Evolutionary conservation across 148 eudicot species (phyloP).

Genomic region (Suaeda aralocaspica): DNA sequence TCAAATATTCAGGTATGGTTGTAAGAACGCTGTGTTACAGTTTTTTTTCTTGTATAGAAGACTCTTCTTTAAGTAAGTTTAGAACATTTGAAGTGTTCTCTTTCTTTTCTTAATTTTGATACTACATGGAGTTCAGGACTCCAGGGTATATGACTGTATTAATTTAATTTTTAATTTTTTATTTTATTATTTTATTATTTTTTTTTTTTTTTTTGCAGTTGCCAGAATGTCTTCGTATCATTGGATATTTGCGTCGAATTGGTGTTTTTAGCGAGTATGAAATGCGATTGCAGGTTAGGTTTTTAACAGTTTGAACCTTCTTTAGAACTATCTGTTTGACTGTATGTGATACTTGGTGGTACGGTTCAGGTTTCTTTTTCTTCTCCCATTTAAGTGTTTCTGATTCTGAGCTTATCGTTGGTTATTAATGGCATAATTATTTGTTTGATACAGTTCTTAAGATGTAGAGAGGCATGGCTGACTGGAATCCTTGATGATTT

Average conservation of each 20-base stretch:
- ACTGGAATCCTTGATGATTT: slow-evolving; percentile 89
- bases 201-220: slow-evolving; percentile 47
- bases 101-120: neutral
- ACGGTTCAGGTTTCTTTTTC: neutral
- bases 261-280: slow-evolving; percentile 93
- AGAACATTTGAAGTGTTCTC: slow-evolving; percentile 2
- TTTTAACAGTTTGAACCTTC: neutral
- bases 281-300: slow-evolving; percentile 87
- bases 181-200: neutral
- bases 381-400: neutral
- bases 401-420: slow-evolving; percentile 2
- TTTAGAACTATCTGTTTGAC: neutral
- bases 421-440: slow-evolving; percentile 11
- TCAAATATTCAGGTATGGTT: slow-evolving; percentile 95
- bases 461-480: slow-evolving; percentile 98
- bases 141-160: neutral
- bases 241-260: slow-evolving; percentile 92
- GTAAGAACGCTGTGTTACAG: slow-evolving; percentile 13
- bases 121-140: neutral
- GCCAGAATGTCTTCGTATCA: slow-evolving; percentile 96
- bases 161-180: slow-evolving; percentile 6
- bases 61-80: neutral
- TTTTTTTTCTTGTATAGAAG: slow-evolving; percentile 1
- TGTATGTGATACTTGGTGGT: neutral
- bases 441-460: slow-evolving; percentile 58